phyloP scores from a whole-genome alignment of 2,329 filamentous ascomycete genomes.

The Claviceps sp. region DNA sequence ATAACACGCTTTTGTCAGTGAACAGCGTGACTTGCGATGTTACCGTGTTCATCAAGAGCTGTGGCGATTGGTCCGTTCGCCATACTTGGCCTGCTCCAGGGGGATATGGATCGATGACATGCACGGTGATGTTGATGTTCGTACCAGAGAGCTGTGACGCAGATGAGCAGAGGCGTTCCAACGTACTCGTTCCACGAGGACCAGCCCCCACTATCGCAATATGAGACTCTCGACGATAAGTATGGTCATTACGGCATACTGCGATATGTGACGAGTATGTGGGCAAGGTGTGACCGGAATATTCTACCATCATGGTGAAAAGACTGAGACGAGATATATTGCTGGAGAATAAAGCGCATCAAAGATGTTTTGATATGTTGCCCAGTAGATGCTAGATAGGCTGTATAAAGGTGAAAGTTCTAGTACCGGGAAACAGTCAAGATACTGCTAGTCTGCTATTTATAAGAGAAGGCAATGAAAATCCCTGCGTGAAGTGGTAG shows the following conservation, averaged over 20 bases:
- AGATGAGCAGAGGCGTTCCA: constrained; percentile 4
- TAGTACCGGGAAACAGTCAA: too few relatives aligned
- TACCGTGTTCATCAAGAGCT: constrained; percentile 6
- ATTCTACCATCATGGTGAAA: neutral
- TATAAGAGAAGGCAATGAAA: neutral
- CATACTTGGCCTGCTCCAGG: constrained; percentile 3
- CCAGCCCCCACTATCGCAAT: constrained; percentile 5
- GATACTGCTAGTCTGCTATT: too few relatives aligned
- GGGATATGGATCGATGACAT: constrained; percentile 2
- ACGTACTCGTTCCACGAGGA: constrained; percentile 3
- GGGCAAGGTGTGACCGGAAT: neutral
- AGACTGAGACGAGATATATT: neutral
- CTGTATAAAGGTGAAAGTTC: neutral
- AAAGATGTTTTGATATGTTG: neutral
- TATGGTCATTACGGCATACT: neutral
- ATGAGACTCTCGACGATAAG: neutral
- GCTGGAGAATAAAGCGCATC: neutral
- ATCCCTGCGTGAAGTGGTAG: too few relatives aligned
- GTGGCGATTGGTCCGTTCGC: constrained; percentile 4
- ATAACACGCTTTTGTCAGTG: constrained; percentile 3
- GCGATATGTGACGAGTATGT: neutral
- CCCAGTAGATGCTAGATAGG: neutral
- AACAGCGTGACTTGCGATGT: constrained; percentile 5
- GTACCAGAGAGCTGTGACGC: neutral
- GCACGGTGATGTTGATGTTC: neutral